phyloP scores from a whole-genome alignment of 768 basidiomycete species.

The Mycena capillaripes region DNA sequence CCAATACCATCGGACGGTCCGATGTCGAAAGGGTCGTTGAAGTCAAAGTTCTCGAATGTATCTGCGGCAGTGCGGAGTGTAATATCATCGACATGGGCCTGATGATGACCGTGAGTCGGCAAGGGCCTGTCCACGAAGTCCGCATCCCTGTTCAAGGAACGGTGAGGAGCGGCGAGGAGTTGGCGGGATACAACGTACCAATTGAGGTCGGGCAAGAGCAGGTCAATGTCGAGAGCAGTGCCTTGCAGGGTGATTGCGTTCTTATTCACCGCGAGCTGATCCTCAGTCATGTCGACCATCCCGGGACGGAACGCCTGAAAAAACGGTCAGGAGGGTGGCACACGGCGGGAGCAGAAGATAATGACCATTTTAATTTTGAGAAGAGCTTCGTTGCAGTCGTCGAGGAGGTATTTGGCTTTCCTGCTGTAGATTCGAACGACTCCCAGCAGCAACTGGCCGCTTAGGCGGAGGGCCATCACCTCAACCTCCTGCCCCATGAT shows the following conservation, averaged over 20 bases:
- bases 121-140: conserved; percentile 81
- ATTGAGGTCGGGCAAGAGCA: conserved; percentile 84
- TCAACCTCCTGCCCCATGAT: conserved; percentile 96
- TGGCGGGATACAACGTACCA: conserved; percentile 63
- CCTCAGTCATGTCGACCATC: conserved; percentile 95
- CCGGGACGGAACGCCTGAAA: conserved; percentile 93
- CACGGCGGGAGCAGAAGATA: neutral
- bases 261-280: conserved; percentile 88
- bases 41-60: conserved; percentile 69
- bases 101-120: conserved; percentile 80
- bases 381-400: conserved; percentile 97
- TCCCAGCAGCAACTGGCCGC: conserved; percentile 95
- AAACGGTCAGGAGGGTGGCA: conserved; percentile 19
- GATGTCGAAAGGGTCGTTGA: conserved; percentile 83
- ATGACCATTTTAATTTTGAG: conserved; percentile 94
- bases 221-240: conserved; percentile 83
- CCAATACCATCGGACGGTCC: conserved; percentile 88
- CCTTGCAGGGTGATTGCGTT: conserved; percentile 91
- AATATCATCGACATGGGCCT: conserved; percentile 89
- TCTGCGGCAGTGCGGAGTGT: conserved; percentile 87
- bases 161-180: conserved; percentile 21
- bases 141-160: conserved; percentile 70
- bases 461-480: conserved; percentile 95
- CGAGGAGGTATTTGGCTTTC: conserved; percentile 97
- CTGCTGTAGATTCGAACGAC: conserved; percentile 98